A percentile compares a stretch with the other conserved stretches of the same genome.
These are phyloP conservation scores for Monosporozyma yasuniensis DNA, from an alignment of 805 yeast genomes.

Conservation along the genomic window DNA sequence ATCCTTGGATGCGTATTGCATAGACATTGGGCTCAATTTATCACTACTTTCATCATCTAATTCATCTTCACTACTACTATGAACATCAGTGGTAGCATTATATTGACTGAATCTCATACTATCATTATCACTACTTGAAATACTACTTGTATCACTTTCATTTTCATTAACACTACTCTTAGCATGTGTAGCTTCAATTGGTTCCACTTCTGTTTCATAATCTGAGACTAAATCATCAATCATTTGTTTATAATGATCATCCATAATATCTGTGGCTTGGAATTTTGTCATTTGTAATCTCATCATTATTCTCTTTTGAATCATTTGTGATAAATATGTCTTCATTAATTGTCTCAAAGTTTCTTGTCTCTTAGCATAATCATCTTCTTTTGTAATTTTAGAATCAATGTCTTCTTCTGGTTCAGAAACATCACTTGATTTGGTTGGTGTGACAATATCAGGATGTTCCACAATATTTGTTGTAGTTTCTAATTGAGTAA, in stretches of 20 bases:
- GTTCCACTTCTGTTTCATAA: slow-evolving; percentile 2
- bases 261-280: slow-evolving; percentile 13
- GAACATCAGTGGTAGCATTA: slow-evolving; percentile 1
- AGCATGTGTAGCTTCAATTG: neutral
- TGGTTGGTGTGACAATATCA: neutral
- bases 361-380: slow-evolving; percentile 2
- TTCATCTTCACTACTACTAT: slow-evolving; percentile 2
- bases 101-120: neutral
- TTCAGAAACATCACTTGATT: neutral
- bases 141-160: slow-evolving; percentile 1
- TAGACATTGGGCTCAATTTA: neutral
- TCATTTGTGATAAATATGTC: slow-evolving; percentile 18
- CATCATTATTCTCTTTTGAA: slow-evolving; percentile 21
- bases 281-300: slow-evolving; percentile 22
- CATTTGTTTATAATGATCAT: slow-evolving; percentile 5
- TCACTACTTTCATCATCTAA: neutral
- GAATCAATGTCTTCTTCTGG: neutral
- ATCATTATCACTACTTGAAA: slow-evolving; percentile 4
- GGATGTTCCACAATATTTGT: neutral
- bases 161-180: slow-evolving; percentile 6
- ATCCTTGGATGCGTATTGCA: neutral
- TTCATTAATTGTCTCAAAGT: slow-evolving; percentile 9
- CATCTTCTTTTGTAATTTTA: neutral
- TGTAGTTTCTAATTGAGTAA: neutral
- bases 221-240: slow-evolving; percentile 1